Base-by-base conservation (phyloP, 1,139 yeast species). In the Nakaseomyces delphensis region DNA sequence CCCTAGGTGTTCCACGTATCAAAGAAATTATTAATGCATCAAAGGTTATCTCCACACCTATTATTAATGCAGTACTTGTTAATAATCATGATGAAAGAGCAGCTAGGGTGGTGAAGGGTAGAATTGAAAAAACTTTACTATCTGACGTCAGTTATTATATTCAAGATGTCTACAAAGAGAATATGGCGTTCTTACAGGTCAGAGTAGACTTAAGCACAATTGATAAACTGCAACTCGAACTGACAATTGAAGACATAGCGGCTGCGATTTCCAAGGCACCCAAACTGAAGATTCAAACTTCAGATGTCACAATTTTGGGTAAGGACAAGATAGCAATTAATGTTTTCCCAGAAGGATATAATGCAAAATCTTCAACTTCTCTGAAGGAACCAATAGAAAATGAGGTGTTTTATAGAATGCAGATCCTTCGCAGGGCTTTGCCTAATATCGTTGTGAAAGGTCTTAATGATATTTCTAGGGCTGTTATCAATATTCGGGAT, bases 1-100 rank as follows among this genome's bases (percentile, higher is more conserved):
- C 98, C 0, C 75, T 91, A 54, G 98, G 98, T 76, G 98, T 91
- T 39, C 98, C 98, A 32, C 96, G 98, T 74, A 91, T 91, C 60
- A 91, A 91, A 67, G 99, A 91, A 71, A 91, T 91, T 62, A 91
- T 91, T 62, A 93, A 91, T 65, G 99, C 98, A 1, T 85, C 96
- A 15, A 93, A 93, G 63, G 77, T 79, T 13, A 93, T 93, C 55
- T 85, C 96, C 4, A 93, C 98, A 2, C 99, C 99, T 1, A 93
- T 93, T 60, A 91, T 93, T 60, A 89, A 91, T 52, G 94, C 97
- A 6, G 89, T 83, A 8, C 70, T 93, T 53, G 97, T 91, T 11
- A 91, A 93, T 57, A 93, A 85, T 54, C 79, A 80, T 14, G 98
- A 93, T 62, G 97, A 89, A 66, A 83, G 95, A 59, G 96, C 97